Conservation (phyloP, 257 asterid genomes). For the Ligustrum vulgare region DNA sequence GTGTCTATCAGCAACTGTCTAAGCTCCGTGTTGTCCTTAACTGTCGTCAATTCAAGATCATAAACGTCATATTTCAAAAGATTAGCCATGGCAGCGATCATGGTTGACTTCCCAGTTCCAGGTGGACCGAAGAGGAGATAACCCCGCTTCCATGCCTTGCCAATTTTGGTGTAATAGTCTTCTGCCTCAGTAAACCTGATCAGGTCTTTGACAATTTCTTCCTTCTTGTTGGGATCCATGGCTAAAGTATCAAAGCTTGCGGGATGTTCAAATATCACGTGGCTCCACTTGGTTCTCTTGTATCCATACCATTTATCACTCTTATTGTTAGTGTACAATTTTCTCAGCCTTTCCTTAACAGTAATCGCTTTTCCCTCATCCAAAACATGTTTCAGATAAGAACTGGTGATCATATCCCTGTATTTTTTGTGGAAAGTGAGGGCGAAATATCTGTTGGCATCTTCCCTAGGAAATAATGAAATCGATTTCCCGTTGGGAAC, state of each 20-base stretch:
- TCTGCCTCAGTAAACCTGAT: slow-evolving; percentile 15
- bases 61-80: slow-evolving; percentile 19
- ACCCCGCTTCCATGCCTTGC: slow-evolving; percentile 35
- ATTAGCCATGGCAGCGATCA: slow-evolving; percentile 21
- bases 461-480: slow-evolving; percentile 24
- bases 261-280: slow-evolving; percentile 29
- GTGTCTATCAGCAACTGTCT: slow-evolving; percentile 13
- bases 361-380: slow-evolving; percentile 27
- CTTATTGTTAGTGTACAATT: slow-evolving; percentile 26
- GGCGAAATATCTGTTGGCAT: slow-evolving; percentile 14
- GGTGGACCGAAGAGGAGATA: slow-evolving; percentile 20
- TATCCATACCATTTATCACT: slow-evolving; percentile 5
- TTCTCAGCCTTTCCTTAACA: slow-evolving; percentile 24
- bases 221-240: slow-evolving; percentile 30
- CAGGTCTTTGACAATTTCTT: slow-evolving; percentile 24
- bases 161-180: slow-evolving; percentile 31
- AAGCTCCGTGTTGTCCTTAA: slow-evolving; percentile 16
- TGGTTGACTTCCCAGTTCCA: slow-evolving; percentile 17
- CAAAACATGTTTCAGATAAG: slow-evolving; percentile 29
- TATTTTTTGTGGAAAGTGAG: slow-evolving; percentile 28
- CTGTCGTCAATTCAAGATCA: slow-evolving; percentile 19
- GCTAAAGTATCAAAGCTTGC: slow-evolving; percentile 21
- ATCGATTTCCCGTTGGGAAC: slow-evolving; percentile 11
- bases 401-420: slow-evolving; percentile 17
- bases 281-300: slow-evolving; percentile 24